Evolutionary conservation across 2,329 filamentous ascomycete genomes (phyloP).

Genomic region (Fusarium sp.): DNA sequence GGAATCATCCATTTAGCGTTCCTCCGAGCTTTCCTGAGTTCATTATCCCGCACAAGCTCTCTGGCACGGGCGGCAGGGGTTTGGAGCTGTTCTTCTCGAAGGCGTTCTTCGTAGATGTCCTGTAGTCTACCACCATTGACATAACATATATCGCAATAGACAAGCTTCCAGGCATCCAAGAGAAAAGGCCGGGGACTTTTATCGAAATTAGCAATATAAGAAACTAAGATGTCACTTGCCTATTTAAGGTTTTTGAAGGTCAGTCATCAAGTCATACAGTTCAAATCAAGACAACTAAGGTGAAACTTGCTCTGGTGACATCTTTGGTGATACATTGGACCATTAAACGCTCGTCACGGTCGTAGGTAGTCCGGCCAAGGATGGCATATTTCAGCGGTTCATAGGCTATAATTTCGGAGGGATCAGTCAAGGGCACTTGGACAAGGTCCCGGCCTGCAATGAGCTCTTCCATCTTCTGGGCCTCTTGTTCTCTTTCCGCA

Average conservation of each 20-base stretch:
- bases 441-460: slow-evolving; percentile 27
- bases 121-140: background rate
- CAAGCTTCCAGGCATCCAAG: background rate
- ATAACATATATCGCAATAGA: background rate
- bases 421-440: slow-evolving; percentile 14
- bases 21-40: background rate
- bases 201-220: too few relatives aligned
- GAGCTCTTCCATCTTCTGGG: background rate
- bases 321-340: slow-evolving; percentile 10
- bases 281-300: background rate
- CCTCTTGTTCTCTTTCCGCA: background rate
- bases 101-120: background rate
- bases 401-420: slow-evolving; percentile 1
- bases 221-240: too few relatives aligned
- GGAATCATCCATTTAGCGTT: slow-evolving; percentile 3
- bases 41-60: background rate
- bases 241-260: too few relatives aligned
- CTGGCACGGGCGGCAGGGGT: background rate
- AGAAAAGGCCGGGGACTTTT: too few relatives aligned
- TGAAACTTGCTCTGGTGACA: background rate
- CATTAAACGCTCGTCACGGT: background rate
- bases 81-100: background rate
- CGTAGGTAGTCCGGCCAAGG: slow-evolving; percentile 16
- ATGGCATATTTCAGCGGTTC: background rate
- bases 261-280: too few relatives aligned